Base-by-base conservation (phyloP, 352 stramenopile species). In the Globisporangium abappressorium region DNA sequence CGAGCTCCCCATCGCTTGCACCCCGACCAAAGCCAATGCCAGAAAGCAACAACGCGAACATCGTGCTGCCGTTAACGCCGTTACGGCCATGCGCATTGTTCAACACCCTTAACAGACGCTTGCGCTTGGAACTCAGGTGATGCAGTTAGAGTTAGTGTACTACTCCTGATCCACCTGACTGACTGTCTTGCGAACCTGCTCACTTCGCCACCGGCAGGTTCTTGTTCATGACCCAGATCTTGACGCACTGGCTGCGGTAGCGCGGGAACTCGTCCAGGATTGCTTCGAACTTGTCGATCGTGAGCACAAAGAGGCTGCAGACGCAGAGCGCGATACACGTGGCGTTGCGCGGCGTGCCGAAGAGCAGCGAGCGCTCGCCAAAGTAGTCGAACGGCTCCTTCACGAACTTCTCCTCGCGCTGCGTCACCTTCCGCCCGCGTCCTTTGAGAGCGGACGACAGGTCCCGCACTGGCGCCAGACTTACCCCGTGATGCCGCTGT, bases 351-450 rank as follows among this genome's bases (percentile, higher is more conserved):
- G 85, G 83, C 15, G 80, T 92, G 28, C 82, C 84, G 53, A 91
- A 89, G 11, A 93, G 74, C 62, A 93, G 71, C 46, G 81, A 92
- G 49, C 78, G 79, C 72, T 93, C 85, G 46, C 85, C 85, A 61
- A 93, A 91, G 70, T 85, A 91, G 69, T 93, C 85, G 68, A 87
- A 91, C 53, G 81, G 78, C 2, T 81, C 83, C 62, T 91, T 91
- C 64, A 92, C 78, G 64, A 89, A 84, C 71, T 86, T 87, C 65
- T 85, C 71, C 61, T 80, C 76, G n/a, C 74, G 66, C 66, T 82
- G 36, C n/a, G 38, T 56, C 30, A 47, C 51, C 28, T 77, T 76
- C 46, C 65, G 57, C 7, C 15, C 24, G 3, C 56, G 34, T 1
- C 15, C n/a, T 38, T 30, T 49, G 41, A 55, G 12, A 22, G 26